Evolutionary conservation across 768 basidiomycete species (phyloP).

Genomic region (Tremella fuciformis): DNA sequence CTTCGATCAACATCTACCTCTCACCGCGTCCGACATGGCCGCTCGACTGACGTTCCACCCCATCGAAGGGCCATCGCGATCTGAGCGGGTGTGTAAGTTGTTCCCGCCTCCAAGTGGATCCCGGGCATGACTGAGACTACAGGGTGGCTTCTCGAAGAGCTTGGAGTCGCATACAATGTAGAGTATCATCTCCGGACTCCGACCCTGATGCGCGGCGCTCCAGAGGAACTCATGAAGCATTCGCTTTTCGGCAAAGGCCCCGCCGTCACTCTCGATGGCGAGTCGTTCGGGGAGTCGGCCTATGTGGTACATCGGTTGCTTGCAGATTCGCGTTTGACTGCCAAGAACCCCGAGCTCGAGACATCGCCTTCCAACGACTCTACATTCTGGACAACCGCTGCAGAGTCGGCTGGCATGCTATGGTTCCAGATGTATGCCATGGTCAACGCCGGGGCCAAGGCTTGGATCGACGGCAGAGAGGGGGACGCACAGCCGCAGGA

Average conservation of each 20-base stretch:
- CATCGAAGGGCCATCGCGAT: no score
- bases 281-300: slow-evolving; percentile 34
- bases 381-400: no score
- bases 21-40: no score
- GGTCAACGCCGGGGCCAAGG: no score
- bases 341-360: no score
- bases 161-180: slow-evolving; percentile 42
- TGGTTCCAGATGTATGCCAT: no score
- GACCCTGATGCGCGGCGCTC: slow-evolving; percentile 9
- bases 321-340: neutral
- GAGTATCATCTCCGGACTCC: slow-evolving; percentile 37
- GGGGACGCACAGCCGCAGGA: slow-evolving; percentile 9
- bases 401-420: no score
- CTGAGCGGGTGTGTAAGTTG: no score
- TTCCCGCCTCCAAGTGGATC: no score
- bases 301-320: slow-evolving; percentile 37
- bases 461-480: neutral
- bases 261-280: slow-evolving; percentile 27
- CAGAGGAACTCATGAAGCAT: slow-evolving; percentile 34
- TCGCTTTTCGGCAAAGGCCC: slow-evolving; percentile 43
- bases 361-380: no score
- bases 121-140: neutral
- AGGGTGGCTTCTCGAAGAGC: slow-evolving; percentile 50
- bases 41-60: no score
- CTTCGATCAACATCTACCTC: no score